Base-by-base conservation (phyloP, 2,329 filamentous ascomycete species). In the Talaromyces amestolkiae region DNA sequence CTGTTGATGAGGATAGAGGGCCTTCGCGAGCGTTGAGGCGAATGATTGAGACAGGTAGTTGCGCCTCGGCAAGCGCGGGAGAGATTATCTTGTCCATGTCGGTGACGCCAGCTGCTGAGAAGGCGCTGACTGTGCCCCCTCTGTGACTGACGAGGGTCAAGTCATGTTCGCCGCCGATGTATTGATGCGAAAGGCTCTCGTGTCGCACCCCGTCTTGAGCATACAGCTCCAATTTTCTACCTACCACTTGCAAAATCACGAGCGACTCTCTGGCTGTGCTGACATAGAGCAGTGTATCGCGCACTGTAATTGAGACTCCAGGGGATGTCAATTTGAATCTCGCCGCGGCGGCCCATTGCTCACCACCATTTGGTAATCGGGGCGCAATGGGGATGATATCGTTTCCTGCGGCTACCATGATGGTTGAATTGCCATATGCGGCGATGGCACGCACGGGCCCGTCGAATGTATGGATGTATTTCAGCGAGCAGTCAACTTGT, bases 241-340 rank as follows among this genome's bases (percentile, higher is more conserved):
- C 65, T 65, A 70, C 68, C 9, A 84, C 72, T 65, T 80, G 73
- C 43, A 83, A 80, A 24, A 82, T 78, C 35, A 84, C 73, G 11
- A 87, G 77, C 0, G 85, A 87, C 67, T 88, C 83, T 45, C 77
- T 74, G 2, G 79, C 73, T 0, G 85, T 88, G 1, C 85, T 83
- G 56, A 87, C 77, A 66, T 85, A 83, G 33, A 89, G 79, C 27
- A 80, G 78, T 1, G 78, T 75, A 2, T 75, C 74, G 9, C 77
- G 74, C 15, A 82, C 78, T 1, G 82, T 83, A 49, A 88, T 77
- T 8, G 83, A 79, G 7, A 84, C 75, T 3, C 81, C 85, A 1
- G 80, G 74, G 3, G 84, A 86, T 3, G 82, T 79, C 8, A 85
- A 71, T 11, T 75, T 71, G 65, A 76, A 77, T 19, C 75, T 72